Conservation (phyloP, 1,284 basidiomycete genomes). For the Phaffia rhodozyma region DNA sequence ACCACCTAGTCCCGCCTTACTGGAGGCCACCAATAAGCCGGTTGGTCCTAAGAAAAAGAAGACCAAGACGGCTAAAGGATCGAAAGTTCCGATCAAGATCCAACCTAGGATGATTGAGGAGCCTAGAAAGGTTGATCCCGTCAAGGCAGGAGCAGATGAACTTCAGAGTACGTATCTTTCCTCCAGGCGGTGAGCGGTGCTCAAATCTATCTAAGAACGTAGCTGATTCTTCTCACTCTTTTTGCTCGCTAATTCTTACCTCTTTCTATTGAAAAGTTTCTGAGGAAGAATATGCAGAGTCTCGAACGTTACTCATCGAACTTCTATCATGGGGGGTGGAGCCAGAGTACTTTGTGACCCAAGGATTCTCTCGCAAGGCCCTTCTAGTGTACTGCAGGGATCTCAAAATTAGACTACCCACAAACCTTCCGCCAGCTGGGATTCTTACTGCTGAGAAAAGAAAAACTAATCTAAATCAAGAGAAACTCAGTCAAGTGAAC, state of each 20-base stretch:
- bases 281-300: conserved; percentile 9
- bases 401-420: conserved; percentile 12
- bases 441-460: no score
- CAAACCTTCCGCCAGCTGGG: neutral
- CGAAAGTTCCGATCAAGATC: neutral
- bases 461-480: no score
- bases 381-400: conserved; percentile 14
- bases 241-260: neutral
- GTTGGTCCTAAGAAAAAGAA: neutral
- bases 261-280: neutral
- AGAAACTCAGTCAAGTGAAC: no score
- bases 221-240: neutral
- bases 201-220: no score
- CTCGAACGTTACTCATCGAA: conserved; percentile 9
- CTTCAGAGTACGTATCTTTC: neutral
- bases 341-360: conserved; percentile 13
- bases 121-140: neutral
- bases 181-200: neutral
- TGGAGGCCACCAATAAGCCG: conserved; percentile 2
- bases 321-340: conserved; percentile 16
- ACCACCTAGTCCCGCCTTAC: conserved; percentile 8
- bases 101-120: neutral
- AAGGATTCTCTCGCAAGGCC: conserved; percentile 12
- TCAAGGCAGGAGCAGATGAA: neutral
- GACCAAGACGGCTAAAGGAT: neutral